These are phyloP conservation scores for Psidium friedrichsthalianum DNA, from an alignment of 345 rosid genomes.

Conservation along the genomic window DNA sequence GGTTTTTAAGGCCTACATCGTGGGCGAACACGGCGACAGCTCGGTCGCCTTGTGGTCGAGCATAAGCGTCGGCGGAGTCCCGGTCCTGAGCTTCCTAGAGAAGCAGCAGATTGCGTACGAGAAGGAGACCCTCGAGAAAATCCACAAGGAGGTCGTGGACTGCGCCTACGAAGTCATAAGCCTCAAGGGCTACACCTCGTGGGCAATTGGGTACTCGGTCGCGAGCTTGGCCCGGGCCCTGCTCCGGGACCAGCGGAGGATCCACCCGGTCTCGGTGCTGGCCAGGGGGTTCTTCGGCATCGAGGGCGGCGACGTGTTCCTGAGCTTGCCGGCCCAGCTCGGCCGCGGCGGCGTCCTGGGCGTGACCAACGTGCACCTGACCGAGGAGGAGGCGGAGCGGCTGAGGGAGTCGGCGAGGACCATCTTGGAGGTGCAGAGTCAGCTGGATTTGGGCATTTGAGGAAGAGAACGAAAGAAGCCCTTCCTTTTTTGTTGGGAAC, in stretches of 20 bases:
- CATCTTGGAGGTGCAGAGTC: constrained; percentile 56
- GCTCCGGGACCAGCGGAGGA: constrained; percentile 69
- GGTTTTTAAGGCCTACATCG: constrained; percentile 43
- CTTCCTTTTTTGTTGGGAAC: background rate
- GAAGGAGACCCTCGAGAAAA: constrained; percentile 63
- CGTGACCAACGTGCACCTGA: constrained; percentile 70
- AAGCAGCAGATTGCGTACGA: constrained; percentile 64
- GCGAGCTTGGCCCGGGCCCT: constrained; percentile 65
- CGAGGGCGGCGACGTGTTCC: constrained; percentile 55
- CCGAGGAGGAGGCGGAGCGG: constrained; percentile 48
- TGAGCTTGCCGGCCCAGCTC: constrained; percentile 76
- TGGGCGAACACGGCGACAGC: constrained; percentile 96
- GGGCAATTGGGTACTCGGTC: constrained; percentile 98
- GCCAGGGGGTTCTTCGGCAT: constrained; percentile 82
- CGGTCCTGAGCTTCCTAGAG: constrained; percentile 61
- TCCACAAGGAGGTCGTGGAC: constrained; percentile 57
- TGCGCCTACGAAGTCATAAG: constrained; percentile 78
- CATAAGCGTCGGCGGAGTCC: constrained; percentile 87
- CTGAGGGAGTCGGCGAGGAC: constrained; percentile 63
- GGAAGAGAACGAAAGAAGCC: background rate
- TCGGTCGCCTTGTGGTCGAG: constrained; percentile 97
- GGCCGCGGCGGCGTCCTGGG: constrained; percentile 71
- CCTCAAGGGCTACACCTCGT: constrained; percentile 89
- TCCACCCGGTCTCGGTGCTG: constrained; percentile 85
- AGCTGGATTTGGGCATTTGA: constrained; percentile 13